phyloP scores from a whole-genome alignment of 1,284 basidiomycete genomes.

The Cutaneotrichosporon arboriforme region DNA sequence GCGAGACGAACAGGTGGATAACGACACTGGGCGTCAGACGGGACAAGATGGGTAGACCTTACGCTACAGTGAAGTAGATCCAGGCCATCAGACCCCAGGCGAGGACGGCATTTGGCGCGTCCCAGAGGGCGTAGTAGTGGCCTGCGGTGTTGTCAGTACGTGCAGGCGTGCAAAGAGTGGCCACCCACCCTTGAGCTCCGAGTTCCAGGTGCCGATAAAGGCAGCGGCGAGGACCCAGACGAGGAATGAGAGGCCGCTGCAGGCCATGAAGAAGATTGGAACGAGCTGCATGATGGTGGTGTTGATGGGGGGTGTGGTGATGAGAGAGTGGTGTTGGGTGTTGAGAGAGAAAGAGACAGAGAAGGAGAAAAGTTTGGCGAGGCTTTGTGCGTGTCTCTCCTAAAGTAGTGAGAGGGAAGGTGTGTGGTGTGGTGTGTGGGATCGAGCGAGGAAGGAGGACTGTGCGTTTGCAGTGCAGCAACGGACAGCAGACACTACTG shows the following conservation, averaged over 20 bases:
- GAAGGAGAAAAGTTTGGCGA: background rate
- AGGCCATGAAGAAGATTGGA: background rate
- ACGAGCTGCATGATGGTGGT: background rate
- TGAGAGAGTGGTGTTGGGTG: background rate
- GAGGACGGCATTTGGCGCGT: constrained; percentile 30
- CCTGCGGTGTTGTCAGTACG: background rate
- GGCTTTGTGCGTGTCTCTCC: too few relatives aligned
- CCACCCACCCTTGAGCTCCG: background rate
- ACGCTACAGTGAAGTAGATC: constrained; percentile 31
- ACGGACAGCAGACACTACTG: too few relatives aligned
- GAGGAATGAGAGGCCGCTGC: constrained; percentile 10
- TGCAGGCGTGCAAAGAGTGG: background rate
- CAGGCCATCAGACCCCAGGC: constrained; percentile 27
- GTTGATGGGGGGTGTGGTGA: background rate
- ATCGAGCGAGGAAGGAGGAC: too few relatives aligned
- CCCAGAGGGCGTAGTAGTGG: background rate
- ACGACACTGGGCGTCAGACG: constrained; percentile 4
- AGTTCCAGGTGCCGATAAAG: constrained; percentile 6
- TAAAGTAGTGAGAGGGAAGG: too few relatives aligned
- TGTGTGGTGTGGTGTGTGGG: too few relatives aligned
- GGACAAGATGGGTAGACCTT: constrained; percentile 15
- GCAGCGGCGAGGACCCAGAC: constrained; percentile 10
- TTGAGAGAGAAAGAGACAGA: background rate
- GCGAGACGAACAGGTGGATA: constrained; percentile 9
- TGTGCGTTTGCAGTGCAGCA: too few relatives aligned